Evolutionary conservation across 2,329 filamentous ascomycete genomes (phyloP).

Genomic region (Nemania sp.): DNA sequence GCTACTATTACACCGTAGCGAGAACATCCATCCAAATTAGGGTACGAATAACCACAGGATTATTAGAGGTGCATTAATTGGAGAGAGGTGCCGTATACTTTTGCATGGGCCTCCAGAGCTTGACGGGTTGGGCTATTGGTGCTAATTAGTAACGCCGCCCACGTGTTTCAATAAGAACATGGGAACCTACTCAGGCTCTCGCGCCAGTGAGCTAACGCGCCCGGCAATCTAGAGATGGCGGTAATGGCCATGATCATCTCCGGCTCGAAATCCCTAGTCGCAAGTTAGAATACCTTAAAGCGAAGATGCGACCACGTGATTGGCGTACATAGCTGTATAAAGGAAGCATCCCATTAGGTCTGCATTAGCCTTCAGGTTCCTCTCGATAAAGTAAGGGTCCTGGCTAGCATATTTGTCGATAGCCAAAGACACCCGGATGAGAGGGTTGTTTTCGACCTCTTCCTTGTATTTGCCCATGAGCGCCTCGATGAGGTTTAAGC

Average conservation of each 20-base stretch:
- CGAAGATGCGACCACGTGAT: not conserved
- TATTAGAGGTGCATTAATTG: conserved; percentile 18
- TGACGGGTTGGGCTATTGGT: conserved; percentile 33
- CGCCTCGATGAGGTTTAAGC: conserved; percentile 33
- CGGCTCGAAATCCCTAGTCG: conserved; percentile 35
- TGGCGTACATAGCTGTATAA: conserved; percentile 43
- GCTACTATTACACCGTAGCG: not conserved
- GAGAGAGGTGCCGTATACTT: conserved; percentile 31
- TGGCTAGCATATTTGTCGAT: conserved; percentile 42
- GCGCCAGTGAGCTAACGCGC: conserved; percentile 39
- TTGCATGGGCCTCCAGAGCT: conserved; percentile 40
- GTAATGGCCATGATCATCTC: conserved; percentile 39
- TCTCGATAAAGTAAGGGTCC: conserved; percentile 43
- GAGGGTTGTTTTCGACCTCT: conserved; percentile 37
- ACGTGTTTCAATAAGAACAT: not conserved
- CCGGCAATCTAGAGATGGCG: conserved; percentile 33
- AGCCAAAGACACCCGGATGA: conserved; percentile 43
- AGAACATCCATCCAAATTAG: not conserved
- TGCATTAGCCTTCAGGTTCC: conserved; percentile 47
- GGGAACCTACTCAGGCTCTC: conserved; percentile 35
- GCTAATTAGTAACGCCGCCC: not conserved
- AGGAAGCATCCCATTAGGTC: conserved; percentile 50
- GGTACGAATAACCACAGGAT: not conserved
- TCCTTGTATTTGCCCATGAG: conserved; percentile 31
- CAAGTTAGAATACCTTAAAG: conserved; percentile 10